phyloP scores from a whole-genome alignment of 1,284 basidiomycete genomes.

The Pseudozyma hubeiensis region DNA sequence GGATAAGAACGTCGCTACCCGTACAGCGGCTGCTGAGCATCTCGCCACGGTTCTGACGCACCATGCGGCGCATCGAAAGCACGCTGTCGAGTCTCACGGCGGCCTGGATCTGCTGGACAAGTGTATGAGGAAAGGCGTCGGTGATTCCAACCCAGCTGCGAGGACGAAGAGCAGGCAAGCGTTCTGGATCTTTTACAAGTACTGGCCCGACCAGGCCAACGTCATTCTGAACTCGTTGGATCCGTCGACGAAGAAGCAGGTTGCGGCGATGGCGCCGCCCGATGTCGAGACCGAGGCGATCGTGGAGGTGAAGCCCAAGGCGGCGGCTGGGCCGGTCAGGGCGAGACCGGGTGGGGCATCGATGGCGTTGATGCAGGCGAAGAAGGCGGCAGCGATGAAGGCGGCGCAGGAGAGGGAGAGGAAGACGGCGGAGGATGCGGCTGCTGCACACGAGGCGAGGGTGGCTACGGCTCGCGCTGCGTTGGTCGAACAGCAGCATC shows the following conservation, averaged over 20 bases:
- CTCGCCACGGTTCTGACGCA: slow-evolving; percentile 63
- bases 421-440: slow-evolving; percentile 46
- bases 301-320: slow-evolving; percentile 32
- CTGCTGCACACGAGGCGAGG: slow-evolving; percentile 43
- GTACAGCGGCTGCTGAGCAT: slow-evolving; percentile 74
- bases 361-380: slow-evolving; percentile 62
- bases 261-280: slow-evolving; percentile 75
- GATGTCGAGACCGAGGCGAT: slow-evolving; percentile 30
- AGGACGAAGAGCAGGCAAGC: slow-evolving; percentile 78
- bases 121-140: slow-evolving; percentile 78
- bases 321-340: slow-evolving; percentile 17
- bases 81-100: slow-evolving; percentile 70
- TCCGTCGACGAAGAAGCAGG: slow-evolving; percentile 78
- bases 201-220: slow-evolving; percentile 80
- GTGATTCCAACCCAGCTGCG: slow-evolving; percentile 83
- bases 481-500: slow-evolving; percentile 13
- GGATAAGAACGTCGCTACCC: slow-evolving; percentile 85
- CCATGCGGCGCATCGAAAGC: slow-evolving; percentile 62
- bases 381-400: slow-evolving; percentile 58
- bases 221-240: slow-evolving; percentile 80
- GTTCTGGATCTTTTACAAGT: slow-evolving; percentile 83
- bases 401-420: slow-evolving; percentile 50
- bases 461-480: slow-evolving; percentile 30
- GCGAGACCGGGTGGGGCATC: slow-evolving; percentile 52
- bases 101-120: slow-evolving; percentile 74